A percentile compares a stretch with the other conserved stretches of the same genome.
Evolutionary conservation across 2,329 filamentous ascomycete species (phyloP).

Genomic region (Trichoderma sp.): DNA sequence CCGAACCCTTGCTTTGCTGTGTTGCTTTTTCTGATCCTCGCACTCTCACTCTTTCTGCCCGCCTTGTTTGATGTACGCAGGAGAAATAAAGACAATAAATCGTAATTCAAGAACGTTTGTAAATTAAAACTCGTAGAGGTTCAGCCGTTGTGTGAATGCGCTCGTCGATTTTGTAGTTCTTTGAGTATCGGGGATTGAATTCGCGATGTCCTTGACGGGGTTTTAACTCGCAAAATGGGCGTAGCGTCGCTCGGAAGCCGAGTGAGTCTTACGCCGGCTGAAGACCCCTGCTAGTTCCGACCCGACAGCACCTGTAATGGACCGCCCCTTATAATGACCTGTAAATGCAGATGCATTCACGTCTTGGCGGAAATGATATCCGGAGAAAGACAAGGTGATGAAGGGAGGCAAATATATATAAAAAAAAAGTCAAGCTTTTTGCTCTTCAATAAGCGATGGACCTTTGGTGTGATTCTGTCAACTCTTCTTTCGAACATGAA

Average conservation of each 20-base stretch:
- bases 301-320: neutral
- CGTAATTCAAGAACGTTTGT: neutral
- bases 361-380: neutral
- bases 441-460: neutral
- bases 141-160: neutral
- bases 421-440: neutral
- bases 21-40: neutral
- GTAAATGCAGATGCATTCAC: neutral
- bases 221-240: neutral
- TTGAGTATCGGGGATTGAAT: neutral
- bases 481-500: neutral
- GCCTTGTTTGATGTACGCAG: neutral
- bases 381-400: neutral
- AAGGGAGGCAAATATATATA: neutral
- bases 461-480: neutral
- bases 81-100: neutral
- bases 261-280: constrained; percentile 10
- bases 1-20: neutral
- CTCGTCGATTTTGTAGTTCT: neutral
- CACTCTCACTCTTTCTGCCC: neutral
- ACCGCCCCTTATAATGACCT: neutral
- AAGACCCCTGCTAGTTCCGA: neutral
- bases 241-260: neutral
- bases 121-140: neutral
- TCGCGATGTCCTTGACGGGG: neutral